A percentile compares a stretch with the other conserved stretches of the same genome.
Conservation (phyloP, 2,329 filamentous ascomycete species). For the Paecilomyces fulvus region DNA sequence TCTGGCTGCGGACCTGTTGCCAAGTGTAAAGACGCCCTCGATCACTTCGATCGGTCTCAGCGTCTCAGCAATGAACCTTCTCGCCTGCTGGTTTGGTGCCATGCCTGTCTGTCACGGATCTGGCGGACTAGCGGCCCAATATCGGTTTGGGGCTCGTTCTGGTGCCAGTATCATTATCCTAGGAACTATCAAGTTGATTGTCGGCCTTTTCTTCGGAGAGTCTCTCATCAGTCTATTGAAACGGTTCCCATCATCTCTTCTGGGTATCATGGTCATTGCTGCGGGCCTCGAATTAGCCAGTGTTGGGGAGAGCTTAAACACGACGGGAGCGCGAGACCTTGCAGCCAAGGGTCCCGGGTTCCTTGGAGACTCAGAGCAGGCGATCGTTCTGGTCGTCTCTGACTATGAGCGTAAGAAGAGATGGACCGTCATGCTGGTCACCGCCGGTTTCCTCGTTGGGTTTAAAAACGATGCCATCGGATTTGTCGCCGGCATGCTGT, state of each 20-base stretch:
- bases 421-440: conserved; percentile 87
- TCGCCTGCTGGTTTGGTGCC: conserved; percentile 81
- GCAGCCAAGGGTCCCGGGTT: conserved; percentile 22
- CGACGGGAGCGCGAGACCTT: conserved; percentile 56
- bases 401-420: conserved; percentile 64
- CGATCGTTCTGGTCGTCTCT: conserved; percentile 35
- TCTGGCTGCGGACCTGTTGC: conserved; percentile 68
- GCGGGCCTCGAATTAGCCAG: conserved; percentile 81
- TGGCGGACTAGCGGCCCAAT: conserved; percentile 82
- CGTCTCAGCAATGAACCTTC: conserved; percentile 73
- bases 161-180: conserved; percentile 76
- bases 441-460: conserved; percentile 69
- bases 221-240: conserved; percentile 62
- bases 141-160: conserved; percentile 82
- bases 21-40: conserved; percentile 56
- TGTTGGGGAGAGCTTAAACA: conserved; percentile 75
- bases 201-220: conserved; percentile 69
- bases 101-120: conserved; percentile 96
- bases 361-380: conserved; percentile 29
- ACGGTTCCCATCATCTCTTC: conserved; percentile 64
- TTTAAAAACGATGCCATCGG: conserved; percentile 88
- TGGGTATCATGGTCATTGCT: conserved; percentile 84
- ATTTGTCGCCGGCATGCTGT: conserved; percentile 72
- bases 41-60: conserved; percentile 73
- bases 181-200: conserved; percentile 62